These are phyloP conservation scores for Thelonectria discophora DNA, from an alignment of 2,329 filamentous ascomycete genomes.

Conservation along the genomic window DNA sequence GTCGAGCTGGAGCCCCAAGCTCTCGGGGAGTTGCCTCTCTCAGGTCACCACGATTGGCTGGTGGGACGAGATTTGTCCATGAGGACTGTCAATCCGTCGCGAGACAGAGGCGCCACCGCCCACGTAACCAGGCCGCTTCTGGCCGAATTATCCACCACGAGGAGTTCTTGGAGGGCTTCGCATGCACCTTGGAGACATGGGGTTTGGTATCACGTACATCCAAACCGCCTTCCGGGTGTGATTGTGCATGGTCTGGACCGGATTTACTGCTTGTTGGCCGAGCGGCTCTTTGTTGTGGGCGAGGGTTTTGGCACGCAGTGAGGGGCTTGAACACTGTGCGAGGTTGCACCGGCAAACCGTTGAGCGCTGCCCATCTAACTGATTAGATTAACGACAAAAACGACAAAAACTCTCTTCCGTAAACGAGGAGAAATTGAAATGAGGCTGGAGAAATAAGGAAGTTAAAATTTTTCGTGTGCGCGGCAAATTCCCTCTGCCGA, in stretches of 20 bases:
- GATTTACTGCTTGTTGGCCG: slow-evolving; percentile 8
- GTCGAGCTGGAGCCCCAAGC: slow-evolving; percentile 30
- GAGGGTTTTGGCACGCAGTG: slow-evolving; percentile 1
- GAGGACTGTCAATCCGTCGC: slow-evolving; percentile 24
- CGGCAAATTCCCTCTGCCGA: background rate
- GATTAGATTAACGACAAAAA: background rate
- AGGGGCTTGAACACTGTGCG: slow-evolving; percentile 18
- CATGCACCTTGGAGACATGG: slow-evolving; percentile 14
- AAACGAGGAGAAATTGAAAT: background rate
- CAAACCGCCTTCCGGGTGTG: background rate
- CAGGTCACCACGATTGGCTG: slow-evolving; percentile 23
- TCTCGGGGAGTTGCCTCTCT: slow-evolving; percentile 38
- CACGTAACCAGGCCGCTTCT: slow-evolving; percentile 16
- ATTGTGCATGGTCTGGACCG: slow-evolving; percentile 5
- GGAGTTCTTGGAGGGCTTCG: slow-evolving; percentile 14
- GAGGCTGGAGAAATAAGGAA: background rate
- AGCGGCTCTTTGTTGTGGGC: slow-evolving; percentile 2
- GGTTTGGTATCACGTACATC: slow-evolving; percentile 20
- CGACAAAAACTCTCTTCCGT: background rate
- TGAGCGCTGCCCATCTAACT: background rate
- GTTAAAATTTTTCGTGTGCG: background rate
- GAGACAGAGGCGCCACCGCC: slow-evolving; percentile 12
- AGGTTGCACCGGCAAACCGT: slow-evolving; percentile 11
- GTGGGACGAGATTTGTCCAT: slow-evolving; percentile 29
- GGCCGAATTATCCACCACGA: slow-evolving; percentile 18